Percentiles rank a stretch among this genome's conserved stretches.
phyloP scores from a whole-genome alignment of 2,329 filamentous ascomycete genomes.

The Fusarium sp. region DNA sequence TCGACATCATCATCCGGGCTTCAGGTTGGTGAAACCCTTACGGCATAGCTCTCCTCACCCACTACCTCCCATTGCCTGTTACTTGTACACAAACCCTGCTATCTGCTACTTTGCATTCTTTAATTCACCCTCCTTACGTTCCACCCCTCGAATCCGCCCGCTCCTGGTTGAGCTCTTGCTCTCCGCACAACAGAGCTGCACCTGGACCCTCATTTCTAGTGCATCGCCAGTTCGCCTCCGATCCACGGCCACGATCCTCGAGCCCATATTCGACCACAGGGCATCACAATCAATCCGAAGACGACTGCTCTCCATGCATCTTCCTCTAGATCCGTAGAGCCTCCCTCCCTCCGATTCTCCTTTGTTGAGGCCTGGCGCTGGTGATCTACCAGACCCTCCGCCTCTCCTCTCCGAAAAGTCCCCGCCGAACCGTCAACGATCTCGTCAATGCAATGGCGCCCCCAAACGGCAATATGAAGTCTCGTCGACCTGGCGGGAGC shows the following conservation, averaged over 20 bases:
- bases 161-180: constrained; percentile 40
- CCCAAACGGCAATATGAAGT: constrained; percentile 51
- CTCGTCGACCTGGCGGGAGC: constrained; percentile 50
- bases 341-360: constrained; percentile 42
- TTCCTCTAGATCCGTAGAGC: constrained; percentile 52
- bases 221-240: constrained; percentile 36
- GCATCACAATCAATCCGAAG: constrained; percentile 26
- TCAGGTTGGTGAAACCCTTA: constrained; percentile 35
- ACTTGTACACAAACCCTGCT: constrained; percentile 1
- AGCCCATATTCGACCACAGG: constrained; percentile 34
- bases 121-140: constrained; percentile 25
- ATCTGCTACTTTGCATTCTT: constrained; percentile 21
- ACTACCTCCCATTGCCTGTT: constrained; percentile 9
- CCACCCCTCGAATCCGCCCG: constrained; percentile 17
- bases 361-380: constrained; percentile 46
- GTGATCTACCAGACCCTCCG: constrained; percentile 39
- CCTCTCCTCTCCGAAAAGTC: constrained; percentile 41
- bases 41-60: constrained; percentile 16
- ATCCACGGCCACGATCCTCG: constrained; percentile 27
- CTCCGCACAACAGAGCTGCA: constrained; percentile 42
- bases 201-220: constrained; percentile 41
- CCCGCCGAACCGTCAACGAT: constrained; percentile 42
- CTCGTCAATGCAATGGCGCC: constrained; percentile 52
- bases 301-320: constrained; percentile 51
- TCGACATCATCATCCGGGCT: constrained; percentile 45